phyloP scores from a whole-genome alignment of 345 rosid species.

The Rhizophora apiculata region DNA sequence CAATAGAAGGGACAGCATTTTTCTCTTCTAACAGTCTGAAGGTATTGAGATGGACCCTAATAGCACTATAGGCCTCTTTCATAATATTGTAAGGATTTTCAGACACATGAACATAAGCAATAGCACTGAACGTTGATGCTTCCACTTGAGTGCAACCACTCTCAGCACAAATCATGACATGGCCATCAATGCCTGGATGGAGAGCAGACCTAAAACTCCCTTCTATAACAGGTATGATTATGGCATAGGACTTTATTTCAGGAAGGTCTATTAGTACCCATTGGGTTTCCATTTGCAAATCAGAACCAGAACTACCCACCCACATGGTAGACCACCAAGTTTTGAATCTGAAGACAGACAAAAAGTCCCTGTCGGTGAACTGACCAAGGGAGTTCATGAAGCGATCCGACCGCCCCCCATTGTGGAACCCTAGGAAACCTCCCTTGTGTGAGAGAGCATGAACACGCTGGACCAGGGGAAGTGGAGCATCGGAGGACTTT shows the following conservation, averaged over 20 bases:
- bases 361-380: slow-evolving; percentile 51
- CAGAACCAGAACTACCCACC: slow-evolving; percentile 74
- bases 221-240: slow-evolving; percentile 66
- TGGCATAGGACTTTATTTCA: slow-evolving; percentile 49
- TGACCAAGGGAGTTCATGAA: slow-evolving; percentile 59
- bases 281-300: slow-evolving; percentile 77
- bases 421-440: slow-evolving; percentile 63
- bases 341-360: slow-evolving; percentile 73
- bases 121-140: slow-evolving; percentile 50
- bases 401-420: slow-evolving; percentile 37
- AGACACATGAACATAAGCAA: slow-evolving; percentile 72
- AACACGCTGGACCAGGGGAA: slow-evolving; percentile 47
- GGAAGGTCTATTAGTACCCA: slow-evolving; percentile 69
- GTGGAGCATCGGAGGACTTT: slow-evolving; percentile 48
- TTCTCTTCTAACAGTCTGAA: slow-evolving; percentile 85
- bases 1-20: slow-evolving; percentile 37
- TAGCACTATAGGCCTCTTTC: slow-evolving; percentile 68
- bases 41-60: slow-evolving; percentile 71
- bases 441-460: slow-evolving; percentile 50
- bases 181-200: slow-evolving; percentile 54
- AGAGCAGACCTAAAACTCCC: slow-evolving; percentile 67
- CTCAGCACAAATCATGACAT: slow-evolving; percentile 57
- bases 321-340: slow-evolving; percentile 93
- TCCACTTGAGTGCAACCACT: slow-evolving; percentile 58
- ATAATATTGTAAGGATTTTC: slow-evolving; percentile 69